phyloP scores from a whole-genome alignment of 2,329 filamentous ascomycete species.

The Alternaria viburni region DNA sequence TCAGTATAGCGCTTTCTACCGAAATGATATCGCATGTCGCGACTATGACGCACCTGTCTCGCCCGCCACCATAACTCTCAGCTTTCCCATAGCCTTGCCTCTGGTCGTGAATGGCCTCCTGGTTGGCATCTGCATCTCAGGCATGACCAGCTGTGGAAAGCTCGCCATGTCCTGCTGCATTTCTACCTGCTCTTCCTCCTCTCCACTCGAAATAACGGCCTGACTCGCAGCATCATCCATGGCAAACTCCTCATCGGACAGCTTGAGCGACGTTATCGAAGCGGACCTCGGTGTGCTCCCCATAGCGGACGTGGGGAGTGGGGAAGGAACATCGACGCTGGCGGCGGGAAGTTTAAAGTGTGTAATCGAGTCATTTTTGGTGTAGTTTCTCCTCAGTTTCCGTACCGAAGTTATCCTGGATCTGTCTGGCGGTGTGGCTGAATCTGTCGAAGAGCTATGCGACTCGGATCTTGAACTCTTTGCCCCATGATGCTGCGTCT shows the following conservation, averaged over 20 bases:
- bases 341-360: constrained; percentile 32
- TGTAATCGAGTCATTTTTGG: constrained; percentile 27
- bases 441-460: constrained; percentile 27
- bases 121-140: constrained; percentile 88
- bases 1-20: constrained; percentile 13
- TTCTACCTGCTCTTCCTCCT: constrained; percentile 58
- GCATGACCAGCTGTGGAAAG: constrained; percentile 91
- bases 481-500: constrained; percentile 42
- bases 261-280: constrained; percentile 64
- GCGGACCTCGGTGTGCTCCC: constrained; percentile 66
- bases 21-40: not conserved
- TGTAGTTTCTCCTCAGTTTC: constrained; percentile 30
- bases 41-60: constrained; percentile 64
- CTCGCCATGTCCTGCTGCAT: constrained; percentile 42
- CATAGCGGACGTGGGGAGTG: constrained; percentile 57
- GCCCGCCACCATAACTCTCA: constrained; percentile 89
- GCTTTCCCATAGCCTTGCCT: constrained; percentile 80
- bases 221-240: constrained; percentile 64
- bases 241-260: constrained; percentile 64
- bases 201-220: constrained; percentile 59
- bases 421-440: constrained; percentile 25
- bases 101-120: constrained; percentile 88
- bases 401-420: constrained; percentile 26
- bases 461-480: constrained; percentile 27
- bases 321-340: constrained; percentile 42